Evolutionary conservation across 805 yeast species (phyloP), one percentile per base, ranked within the genome.

Genomic region (Candida glaebosa): DNA sequence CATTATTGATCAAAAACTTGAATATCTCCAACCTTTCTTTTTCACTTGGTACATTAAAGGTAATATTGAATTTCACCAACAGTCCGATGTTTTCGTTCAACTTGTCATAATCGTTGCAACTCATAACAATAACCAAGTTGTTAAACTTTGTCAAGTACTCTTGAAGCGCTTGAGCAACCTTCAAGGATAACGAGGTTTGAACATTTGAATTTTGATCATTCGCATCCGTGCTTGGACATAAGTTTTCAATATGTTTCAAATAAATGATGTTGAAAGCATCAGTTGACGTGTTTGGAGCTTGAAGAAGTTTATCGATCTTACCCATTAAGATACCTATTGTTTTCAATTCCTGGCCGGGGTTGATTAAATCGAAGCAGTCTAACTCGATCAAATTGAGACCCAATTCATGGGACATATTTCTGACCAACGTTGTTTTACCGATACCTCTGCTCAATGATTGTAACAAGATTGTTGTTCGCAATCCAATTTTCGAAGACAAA

Each of bases 281-380:
- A 66, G 14, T 60, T 32, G 24, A 6, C 5, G 38, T 30, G 3
- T 34, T 41, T 4, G 41, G 46, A 3, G 37, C 77, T 67, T 45
- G 62, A 67, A 45, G 78, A 58, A 31, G 78, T 66, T 81, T 71
- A 48, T 89, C 97, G 4, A 87, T 68, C 53, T 82, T 79, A 0
- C 96, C 98, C 38, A 78, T 67, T 9, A 91, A 67, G 1, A 78
- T 63, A 0, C 96, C 99, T 16, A 91, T 65, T 0, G 90, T 85
- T 54, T 89, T 89, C 22, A 81, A 64, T 41, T 84, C 91, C 10
- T 87, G 79, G 1, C 89, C 87, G 1, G 81, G 76, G 42, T 83
- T 81, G 5, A 83, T 60, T 3, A 83, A 58, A 25, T 80, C 87
- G 47, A 77, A 73, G 19, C 88, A 82, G 48, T 90, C 95, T 10